A percentile compares a stretch with the other conserved stretches of the same genome.
Evolutionary conservation across 2,329 filamentous ascomycete species (phyloP).

Genomic region (Leptographium galeiforme): DNA sequence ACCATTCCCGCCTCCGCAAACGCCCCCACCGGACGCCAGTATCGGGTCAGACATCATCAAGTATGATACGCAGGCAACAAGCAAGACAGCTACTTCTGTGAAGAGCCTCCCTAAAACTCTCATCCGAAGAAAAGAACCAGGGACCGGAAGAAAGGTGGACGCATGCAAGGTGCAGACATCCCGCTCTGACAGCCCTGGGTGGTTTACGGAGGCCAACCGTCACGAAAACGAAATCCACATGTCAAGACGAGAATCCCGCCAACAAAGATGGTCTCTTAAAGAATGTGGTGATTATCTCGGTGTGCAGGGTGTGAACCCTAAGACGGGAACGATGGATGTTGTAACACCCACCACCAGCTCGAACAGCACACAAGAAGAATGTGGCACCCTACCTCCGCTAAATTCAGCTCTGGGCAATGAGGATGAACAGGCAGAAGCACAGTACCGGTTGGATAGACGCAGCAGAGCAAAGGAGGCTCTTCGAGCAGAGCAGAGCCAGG

Average conservation of each 20-base stretch:
- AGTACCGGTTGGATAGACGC: conserved; percentile 29
- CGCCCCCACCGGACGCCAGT: not conserved
- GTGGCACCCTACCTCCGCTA: conserved; percentile 12
- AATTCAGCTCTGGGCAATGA: conserved; percentile 20
- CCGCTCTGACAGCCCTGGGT: not conserved
- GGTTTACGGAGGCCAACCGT: not conserved
- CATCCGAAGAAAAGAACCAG: not conserved
- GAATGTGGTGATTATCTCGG: conserved; percentile 45
- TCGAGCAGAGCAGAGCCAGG: conserved; percentile 18
- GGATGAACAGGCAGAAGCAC: conserved; percentile 12
- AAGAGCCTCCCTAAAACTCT: no score
- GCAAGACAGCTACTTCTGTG: not conserved
- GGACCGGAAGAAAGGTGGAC: not conserved
- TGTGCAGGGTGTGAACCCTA: conserved; percentile 43
- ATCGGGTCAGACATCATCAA: not conserved
- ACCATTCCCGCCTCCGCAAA: not conserved
- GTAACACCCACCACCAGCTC: conserved; percentile 36
- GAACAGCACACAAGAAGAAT: conserved; percentile 17
- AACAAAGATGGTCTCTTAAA: conserved; percentile 31
- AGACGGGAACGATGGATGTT: conserved; percentile 38
- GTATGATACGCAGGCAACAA: not conserved
- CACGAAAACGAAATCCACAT: conserved; percentile 15
- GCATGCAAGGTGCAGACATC: not conserved
- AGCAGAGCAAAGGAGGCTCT: conserved; percentile 25
- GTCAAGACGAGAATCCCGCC: conserved; percentile 22